Percentiles rank a stretch among this genome's conserved stretches.
Conservation (phyloP, 2,329 filamentous ascomycete species). For the Colletotrichum phormii region DNA sequence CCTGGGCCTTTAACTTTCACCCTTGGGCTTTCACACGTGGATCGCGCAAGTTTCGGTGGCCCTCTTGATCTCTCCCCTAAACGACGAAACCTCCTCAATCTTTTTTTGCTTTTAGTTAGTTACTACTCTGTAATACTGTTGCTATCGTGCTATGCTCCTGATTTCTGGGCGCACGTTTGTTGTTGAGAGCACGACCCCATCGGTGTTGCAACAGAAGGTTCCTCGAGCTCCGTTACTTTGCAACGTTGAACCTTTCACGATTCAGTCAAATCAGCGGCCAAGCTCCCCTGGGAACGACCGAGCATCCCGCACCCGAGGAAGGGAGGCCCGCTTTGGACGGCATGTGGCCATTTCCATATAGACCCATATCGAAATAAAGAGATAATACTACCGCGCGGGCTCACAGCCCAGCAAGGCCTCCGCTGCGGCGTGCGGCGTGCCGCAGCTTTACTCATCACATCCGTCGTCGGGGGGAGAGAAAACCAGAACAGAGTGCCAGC, state of each 20-base stretch:
- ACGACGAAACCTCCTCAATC: neutral
- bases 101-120: neutral
- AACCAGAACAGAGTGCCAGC: neutral
- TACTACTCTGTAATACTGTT: neutral
- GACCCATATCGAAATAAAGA: neutral
- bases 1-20: neutral
- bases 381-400: conserved; percentile 1
- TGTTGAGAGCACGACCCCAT: neutral
- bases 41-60: neutral
- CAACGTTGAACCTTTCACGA: conserved; percentile 16
- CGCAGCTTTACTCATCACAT: neutral
- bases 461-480: neutral
- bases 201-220: neutral
- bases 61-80: neutral
- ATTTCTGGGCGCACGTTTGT: neutral
- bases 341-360: neutral
- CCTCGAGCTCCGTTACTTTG: neutral
- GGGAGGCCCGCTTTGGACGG: conserved; percentile 18
- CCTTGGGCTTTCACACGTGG: conserved; percentile 5
- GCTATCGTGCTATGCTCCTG: neutral
- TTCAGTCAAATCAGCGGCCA: conserved; percentile 15
- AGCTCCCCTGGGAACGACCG: conserved; percentile 6
- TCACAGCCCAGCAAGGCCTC: neutral
- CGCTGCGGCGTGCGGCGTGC: neutral
- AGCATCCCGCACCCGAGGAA: conserved; percentile 12